A percentile compares a stretch with the other conserved stretches of the same genome.
Evolutionary conservation across 2,329 filamentous ascomycete species (phyloP).

Genomic region (Xylariaceae sp.): DNA sequence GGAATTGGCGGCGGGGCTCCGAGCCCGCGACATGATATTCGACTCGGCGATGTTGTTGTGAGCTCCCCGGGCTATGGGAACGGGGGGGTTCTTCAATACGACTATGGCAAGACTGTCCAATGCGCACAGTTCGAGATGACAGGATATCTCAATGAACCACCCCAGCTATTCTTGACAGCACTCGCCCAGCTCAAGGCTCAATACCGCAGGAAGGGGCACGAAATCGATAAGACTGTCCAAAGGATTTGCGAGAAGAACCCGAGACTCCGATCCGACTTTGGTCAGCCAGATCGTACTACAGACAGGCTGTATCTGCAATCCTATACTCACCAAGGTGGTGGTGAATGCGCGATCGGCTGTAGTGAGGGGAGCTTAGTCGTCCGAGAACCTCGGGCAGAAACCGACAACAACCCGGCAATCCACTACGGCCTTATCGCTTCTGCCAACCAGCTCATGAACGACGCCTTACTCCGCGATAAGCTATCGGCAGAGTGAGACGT

Average conservation of each 20-base stretch:
- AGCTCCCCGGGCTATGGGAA: not conserved
- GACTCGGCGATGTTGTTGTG: slow-evolving; percentile 10
- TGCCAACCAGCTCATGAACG: not conserved
- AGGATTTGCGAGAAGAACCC: slow-evolving; percentile 24
- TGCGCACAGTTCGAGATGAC: not conserved
- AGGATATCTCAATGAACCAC: slow-evolving; percentile 4
- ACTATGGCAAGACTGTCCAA: slow-evolving; percentile 6
- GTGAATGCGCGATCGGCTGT: not conserved
- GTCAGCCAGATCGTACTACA: slow-evolving; percentile 20
- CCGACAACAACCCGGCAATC: not conserved
- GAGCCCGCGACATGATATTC: slow-evolving; percentile 16
- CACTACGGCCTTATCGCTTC: not conserved
- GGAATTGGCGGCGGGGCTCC: slow-evolving; percentile 37
- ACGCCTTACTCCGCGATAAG: not conserved
- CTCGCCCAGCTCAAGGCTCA: slow-evolving; percentile 27
- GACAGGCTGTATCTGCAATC: slow-evolving; percentile 28
- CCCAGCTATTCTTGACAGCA: not conserved
- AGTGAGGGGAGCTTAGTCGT: not conserved
- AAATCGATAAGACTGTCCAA: slow-evolving; percentile 30
- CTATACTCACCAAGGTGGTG: not conserved
- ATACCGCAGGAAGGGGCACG: slow-evolving; percentile 16
- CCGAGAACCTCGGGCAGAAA: not conserved
- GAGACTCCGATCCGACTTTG: slow-evolving; percentile 27
- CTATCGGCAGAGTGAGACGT: not conserved
- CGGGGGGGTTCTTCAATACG: slow-evolving; percentile 7